Evolutionary conservation across 2,329 filamentous ascomycete genomes (phyloP).

Genomic region (Pyrenochaeta sp.): DNA sequence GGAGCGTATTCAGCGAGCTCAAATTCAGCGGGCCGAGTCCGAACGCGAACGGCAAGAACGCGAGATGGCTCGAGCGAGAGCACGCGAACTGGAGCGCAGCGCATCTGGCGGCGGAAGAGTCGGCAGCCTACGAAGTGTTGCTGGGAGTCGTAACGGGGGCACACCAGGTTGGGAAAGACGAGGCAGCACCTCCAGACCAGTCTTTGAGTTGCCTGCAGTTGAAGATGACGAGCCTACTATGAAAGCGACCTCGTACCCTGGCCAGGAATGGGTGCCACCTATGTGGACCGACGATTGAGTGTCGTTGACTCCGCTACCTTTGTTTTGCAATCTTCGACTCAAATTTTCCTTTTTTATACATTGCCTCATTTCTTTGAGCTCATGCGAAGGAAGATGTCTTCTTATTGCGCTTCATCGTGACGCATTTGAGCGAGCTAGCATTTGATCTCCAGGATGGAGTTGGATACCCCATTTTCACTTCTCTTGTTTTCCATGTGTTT

Average conservation of each 20-base stretch:
- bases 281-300: conserved; percentile 47
- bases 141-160: conserved; percentile 37
- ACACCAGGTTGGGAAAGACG: conserved; percentile 38
- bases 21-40: conserved; percentile 36
- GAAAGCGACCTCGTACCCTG: conserved; percentile 73
- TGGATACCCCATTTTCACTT: conserved; percentile 30
- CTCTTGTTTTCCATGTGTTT: conserved; percentile 5
- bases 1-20: conserved; percentile 41
- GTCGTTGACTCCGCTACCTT: not conserved
- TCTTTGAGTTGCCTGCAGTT: conserved; percentile 48
- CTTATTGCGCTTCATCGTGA: not conserved
- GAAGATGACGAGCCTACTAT: conserved; percentile 64
- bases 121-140: conserved; percentile 41
- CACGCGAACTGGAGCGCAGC: conserved; percentile 46
- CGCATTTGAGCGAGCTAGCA: conserved; percentile 14
- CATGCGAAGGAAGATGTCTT: not conserved
- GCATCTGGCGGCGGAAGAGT: conserved; percentile 43
- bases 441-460: conserved; percentile 5
- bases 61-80: conserved; percentile 41
- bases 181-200: conserved; percentile 30
- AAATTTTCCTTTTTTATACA: not conserved
- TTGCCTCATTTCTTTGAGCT: not conserved
- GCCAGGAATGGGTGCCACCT: conserved; percentile 72
- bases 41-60: conserved; percentile 38
- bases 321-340: not conserved